Base-by-base conservation (phyloP, 352 stramenopile genomes). In the Saprolegnia diclina region DNA sequence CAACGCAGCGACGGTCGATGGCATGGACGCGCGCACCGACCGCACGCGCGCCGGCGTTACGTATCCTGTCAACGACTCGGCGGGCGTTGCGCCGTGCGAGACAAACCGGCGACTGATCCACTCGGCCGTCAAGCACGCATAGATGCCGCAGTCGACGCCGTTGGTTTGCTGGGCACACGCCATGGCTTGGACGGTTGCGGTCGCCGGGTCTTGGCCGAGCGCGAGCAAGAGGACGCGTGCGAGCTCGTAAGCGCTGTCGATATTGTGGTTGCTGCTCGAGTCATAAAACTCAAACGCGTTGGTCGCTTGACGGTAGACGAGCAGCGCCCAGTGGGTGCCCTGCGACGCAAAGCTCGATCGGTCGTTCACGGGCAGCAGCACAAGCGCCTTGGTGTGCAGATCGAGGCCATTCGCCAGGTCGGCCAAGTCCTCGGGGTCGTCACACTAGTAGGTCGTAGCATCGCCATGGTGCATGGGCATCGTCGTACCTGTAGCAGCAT, bases 101-200 rank as follows among this genome's bases (percentile, higher is more conserved):
- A 65, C n/a, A 16, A 16, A 59, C 13, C 52, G 52, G 13, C 11
- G 5, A 67, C 71, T 26, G 73, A 85, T 24, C 42, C 77, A 92
- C 59, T 92, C 84, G 29, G 86, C 81, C 40, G 82, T 61, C 1
- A 85, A 42, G 46, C 92, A 76, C 64, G 91, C 84, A 65, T 89
- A 92, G 77, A 92, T 79, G 38, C 86, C 86, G 67, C 86, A 94
- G 70, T 94, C 84, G 72, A 86, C 91, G 22, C 82, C 77, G 59
- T 94, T 94, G 42, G 71, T 69, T 62, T 94, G 86, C 76, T 94
- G 86, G 32, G 84, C 80, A 19, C 76, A 66, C 11, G 85, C 72
- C 9, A 56, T 22, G 76, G 75, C 24, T 81, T 78, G 59, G 16
- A 21, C 16, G 65, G 69, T 56, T 38, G 72, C 66, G 6, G 29